A percentile compares a stretch with the other conserved stretches of the same genome.
Conservation (phyloP, 768 basidiomycete genomes). For the Podaxis pistillaris region DNA sequence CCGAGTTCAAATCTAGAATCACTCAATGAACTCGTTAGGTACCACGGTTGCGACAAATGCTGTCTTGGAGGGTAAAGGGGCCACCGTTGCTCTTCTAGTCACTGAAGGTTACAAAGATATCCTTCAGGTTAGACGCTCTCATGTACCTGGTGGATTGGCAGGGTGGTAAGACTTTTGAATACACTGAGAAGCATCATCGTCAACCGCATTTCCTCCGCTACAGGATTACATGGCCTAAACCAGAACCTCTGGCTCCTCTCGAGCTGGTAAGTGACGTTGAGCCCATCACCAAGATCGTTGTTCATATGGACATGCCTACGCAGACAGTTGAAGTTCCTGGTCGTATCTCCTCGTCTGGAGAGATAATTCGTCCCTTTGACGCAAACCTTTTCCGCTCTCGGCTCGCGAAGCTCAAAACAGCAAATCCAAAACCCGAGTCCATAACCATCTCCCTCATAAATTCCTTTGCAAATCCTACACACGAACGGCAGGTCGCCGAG, state of each 20-base stretch:
- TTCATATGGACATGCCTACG: background rate
- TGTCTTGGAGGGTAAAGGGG: constrained; percentile 28
- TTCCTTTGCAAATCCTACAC: constrained; percentile 24
- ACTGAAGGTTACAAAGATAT: constrained; percentile 27
- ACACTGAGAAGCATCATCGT: background rate
- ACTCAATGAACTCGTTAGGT: constrained; percentile 3
- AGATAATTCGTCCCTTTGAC: constrained; percentile 25
- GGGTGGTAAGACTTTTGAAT: constrained; percentile 20
- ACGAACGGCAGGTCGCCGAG: constrained; percentile 21
- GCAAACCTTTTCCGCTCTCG: constrained; percentile 19
- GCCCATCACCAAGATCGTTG: background rate
- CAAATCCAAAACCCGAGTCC: constrained; percentile 20
- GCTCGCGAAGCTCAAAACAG: constrained; percentile 19
- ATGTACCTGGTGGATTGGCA: constrained; percentile 23
- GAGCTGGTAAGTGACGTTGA: constrained; percentile 22
- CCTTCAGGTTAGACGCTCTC: constrained; percentile 20
- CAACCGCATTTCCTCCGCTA: constrained; percentile 8
- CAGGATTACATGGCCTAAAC: constrained; percentile 29
- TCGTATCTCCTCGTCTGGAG: constrained; percentile 26
- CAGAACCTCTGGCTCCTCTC: constrained; percentile 26
- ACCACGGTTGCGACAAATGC: constrained; percentile 31
- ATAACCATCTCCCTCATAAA: constrained; percentile 28
- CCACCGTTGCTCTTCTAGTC: constrained; percentile 26
- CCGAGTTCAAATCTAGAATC: background rate
- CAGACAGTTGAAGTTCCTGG: constrained; percentile 29